Evolutionary conservation across 106 monocot species (phyloP), one percentile per base, ranked within the genome.

Genomic region (Dioscorea zingiberensis): DNA sequence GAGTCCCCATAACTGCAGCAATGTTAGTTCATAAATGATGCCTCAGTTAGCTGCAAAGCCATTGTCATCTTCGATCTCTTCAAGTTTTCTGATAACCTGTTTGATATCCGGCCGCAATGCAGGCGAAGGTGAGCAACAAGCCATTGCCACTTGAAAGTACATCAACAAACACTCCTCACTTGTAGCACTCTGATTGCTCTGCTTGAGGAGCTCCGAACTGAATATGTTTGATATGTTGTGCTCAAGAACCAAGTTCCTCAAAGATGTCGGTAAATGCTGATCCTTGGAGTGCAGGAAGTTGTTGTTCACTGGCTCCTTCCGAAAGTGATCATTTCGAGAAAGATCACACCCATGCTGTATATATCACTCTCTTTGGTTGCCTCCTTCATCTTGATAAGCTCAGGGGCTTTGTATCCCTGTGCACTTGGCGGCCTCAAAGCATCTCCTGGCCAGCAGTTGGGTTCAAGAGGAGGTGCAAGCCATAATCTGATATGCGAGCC

Each of bases 341-440:
- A 77, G 59, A 98, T 73, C 5, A 93, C 86, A n/a, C 97, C 97
- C 13, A 98, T 69, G 67, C 86, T 86, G 60, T 86, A 98, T 48
- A 98, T 80, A 61, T 98, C 97, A 25, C 75, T 84, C 69, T 83
- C 81, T 19, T 19, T 75, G 51, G 73, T 73, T 9, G 75, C 92
- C 16, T 92, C 92, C 64, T 67, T 86, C 77, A 89, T 80, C 79
- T 98, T 93, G 65, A 93, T 84, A 45, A 98, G 70, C 62, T 98
- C 97, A 0, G 97, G 92, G 12, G 97, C 81, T 69, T 89, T 98
- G 77, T 98, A 98, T 22, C 97, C 85, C 55, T 84, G 76, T 5
- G 81, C 67, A n/a, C 13, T 81, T 78, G 0, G 82, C 74, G 5
- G 77, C 47, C 27, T 98, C 89, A 4, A n/a, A 98, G 86, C 85